Evolutionary conservation across 108 stramenopile genomes (phyloP).

Genomic region (Nitzschia sp.): DNA sequence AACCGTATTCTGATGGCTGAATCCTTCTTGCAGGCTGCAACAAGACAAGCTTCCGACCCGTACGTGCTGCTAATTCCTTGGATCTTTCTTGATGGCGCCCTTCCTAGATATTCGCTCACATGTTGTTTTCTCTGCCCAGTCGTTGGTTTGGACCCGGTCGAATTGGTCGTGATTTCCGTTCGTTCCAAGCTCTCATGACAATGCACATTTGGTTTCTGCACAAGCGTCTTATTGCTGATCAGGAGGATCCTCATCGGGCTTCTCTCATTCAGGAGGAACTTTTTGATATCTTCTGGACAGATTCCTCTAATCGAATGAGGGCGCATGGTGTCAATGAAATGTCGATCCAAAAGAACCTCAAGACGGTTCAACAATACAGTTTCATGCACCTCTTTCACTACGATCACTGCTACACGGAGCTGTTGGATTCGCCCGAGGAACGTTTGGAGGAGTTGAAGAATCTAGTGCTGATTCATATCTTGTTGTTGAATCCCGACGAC

Average conservation of each 20-base stretch:
- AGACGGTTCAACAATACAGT: slow-evolving; percentile 83
- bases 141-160: slow-evolving; percentile 74
- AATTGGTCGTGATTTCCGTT: slow-evolving; percentile 77
- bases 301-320: slow-evolving; percentile 76
- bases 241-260: slow-evolving; percentile 54
- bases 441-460: slow-evolving; percentile 61
- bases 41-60: slow-evolving; percentile 65
- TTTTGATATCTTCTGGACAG: slow-evolving; percentile 90
- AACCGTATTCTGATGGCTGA: slow-evolving; percentile 67
- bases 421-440: slow-evolving; percentile 55
- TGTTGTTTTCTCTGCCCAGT: slow-evolving; percentile 26
- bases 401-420: slow-evolving; percentile 81
- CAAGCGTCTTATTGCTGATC: slow-evolving; percentile 62
- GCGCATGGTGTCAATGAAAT: slow-evolving; percentile 77
- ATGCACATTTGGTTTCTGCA: slow-evolving; percentile 93
- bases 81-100: neutral
- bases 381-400: slow-evolving; percentile 80
- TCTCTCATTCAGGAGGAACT: slow-evolving; percentile 81
- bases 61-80: slow-evolving; percentile 31
- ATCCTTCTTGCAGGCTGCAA: slow-evolving; percentile 68
- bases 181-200: slow-evolving; percentile 79
- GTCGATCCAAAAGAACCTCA: slow-evolving; percentile 81
- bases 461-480: slow-evolving; percentile 34
- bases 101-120: neutral
- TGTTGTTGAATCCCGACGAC: slow-evolving; percentile 37